Evolutionary conservation across 169 alveolate species (phyloP).

Genomic region (Cryptosporidium canis): DNA sequence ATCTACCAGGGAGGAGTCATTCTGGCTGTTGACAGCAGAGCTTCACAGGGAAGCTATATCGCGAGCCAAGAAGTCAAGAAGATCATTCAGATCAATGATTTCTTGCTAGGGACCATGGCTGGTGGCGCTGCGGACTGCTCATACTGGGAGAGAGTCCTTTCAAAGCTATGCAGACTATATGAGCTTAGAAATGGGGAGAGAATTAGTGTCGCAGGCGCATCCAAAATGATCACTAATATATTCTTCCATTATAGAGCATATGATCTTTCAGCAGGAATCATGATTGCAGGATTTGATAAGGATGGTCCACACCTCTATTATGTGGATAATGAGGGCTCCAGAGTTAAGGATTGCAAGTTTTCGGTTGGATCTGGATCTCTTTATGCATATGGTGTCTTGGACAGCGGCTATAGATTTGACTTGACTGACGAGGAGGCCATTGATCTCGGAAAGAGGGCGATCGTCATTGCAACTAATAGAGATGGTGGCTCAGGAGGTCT

Average conservation of each 20-base stretch:
- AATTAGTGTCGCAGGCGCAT: slow-evolving; percentile 98
- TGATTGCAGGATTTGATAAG: slow-evolving; percentile 89
- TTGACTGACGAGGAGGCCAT: slow-evolving; percentile 95
- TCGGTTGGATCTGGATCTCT: slow-evolving; percentile 98
- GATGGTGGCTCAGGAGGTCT: slow-evolving; percentile 99
- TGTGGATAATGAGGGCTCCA: slow-evolving; percentile 93
- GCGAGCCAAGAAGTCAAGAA: slow-evolving; percentile 95
- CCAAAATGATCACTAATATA: slow-evolving; percentile 94
- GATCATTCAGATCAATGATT: slow-evolving; percentile 96
- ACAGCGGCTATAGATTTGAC: slow-evolving; percentile 91
- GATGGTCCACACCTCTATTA: slow-evolving; percentile 92
- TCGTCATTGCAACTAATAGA: slow-evolving; percentile 97
- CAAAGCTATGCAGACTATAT: slow-evolving; percentile 91
- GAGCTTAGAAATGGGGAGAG: slow-evolving; percentile 90
- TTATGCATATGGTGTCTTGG: slow-evolving; percentile 98
- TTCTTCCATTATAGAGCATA: slow-evolving; percentile 94
- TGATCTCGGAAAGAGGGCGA: slow-evolving; percentile 96
- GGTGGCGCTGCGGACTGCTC: slow-evolving; percentile 99
- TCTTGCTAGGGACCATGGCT: slow-evolving; percentile 98
- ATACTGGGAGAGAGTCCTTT: slow-evolving; percentile 96
- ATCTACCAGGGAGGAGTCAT: slow-evolving; percentile 94
- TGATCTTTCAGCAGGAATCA: slow-evolving; percentile 98
- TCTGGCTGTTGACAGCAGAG: slow-evolving; percentile 99
- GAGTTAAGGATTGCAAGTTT: slow-evolving; percentile 89
- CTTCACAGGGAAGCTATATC: slow-evolving; percentile 97